Percentiles rank a stretch among this genome's conserved stretches.
Evolutionary conservation across 176 grass and related monocot genomes (phyloP).

Genomic region (Guadua angustifolia): DNA sequence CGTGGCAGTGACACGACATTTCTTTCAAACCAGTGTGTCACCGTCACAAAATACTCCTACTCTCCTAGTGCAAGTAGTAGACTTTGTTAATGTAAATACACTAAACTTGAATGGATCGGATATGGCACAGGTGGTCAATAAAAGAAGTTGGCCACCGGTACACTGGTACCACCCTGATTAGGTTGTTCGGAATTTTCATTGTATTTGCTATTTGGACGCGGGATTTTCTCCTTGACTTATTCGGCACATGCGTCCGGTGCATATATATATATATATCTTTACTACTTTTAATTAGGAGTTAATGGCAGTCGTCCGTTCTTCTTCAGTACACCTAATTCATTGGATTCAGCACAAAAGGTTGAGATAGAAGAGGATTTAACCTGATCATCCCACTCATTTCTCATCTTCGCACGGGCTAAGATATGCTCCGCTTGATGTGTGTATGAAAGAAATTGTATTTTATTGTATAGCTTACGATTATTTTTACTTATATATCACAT

Average conservation of each 20-base stretch:
- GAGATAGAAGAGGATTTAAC: too few relatives aligned
- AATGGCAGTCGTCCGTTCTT: too few relatives aligned
- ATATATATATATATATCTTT: too few relatives aligned
- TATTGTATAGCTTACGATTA: too few relatives aligned
- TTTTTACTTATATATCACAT: too few relatives aligned
- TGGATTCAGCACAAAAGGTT: too few relatives aligned
- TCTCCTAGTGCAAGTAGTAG: background rate
- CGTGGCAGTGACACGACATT: slow-evolving; percentile 19
- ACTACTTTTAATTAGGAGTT: too few relatives aligned
- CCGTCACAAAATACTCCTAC: background rate
- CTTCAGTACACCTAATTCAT: too few relatives aligned
- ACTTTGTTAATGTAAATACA: background rate
- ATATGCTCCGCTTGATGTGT: too few relatives aligned
- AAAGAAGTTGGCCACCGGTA: background rate
- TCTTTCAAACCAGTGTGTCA: background rate
- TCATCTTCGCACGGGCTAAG: too few relatives aligned
- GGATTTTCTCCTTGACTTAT: slow-evolving; percentile 27
- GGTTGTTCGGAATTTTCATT: background rate
- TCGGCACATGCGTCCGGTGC: background rate
- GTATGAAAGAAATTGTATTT: too few relatives aligned
- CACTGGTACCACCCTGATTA: background rate
- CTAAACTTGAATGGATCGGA: background rate
- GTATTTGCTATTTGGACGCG: background rate
- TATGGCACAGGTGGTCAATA: background rate
- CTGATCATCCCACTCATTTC: too few relatives aligned